phyloP scores from a whole-genome alignment of 805 yeast genomes.

The Metschnikowia proteae region DNA sequence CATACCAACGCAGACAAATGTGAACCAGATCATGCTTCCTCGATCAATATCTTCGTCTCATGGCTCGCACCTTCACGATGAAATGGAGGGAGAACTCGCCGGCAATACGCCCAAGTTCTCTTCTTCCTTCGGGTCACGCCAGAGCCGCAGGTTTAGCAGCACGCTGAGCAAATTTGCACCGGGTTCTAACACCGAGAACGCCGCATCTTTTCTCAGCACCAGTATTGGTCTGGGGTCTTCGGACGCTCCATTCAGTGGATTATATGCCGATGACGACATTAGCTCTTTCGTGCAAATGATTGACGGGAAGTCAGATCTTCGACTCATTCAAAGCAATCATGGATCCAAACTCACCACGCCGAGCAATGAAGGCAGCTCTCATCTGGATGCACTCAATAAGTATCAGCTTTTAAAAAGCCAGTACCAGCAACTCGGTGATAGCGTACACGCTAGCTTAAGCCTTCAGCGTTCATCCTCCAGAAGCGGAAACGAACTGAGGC shows the following conservation, averaged over 20 bases:
- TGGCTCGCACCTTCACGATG: conserved; percentile 34
- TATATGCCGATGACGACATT: conserved; percentile 54
- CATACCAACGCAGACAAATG: conserved; percentile 22
- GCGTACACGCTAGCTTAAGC: conserved; percentile 48
- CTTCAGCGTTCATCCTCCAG: conserved; percentile 22
- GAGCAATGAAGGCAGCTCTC: conserved; percentile 19
- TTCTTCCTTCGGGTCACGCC: conserved; percentile 69
- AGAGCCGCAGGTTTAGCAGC: conserved; percentile 46
- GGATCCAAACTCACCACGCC: conserved; percentile 15
- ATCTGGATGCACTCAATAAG: conserved; percentile 45
- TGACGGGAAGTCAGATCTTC: conserved; percentile 58
- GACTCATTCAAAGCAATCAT: conserved; percentile 25
- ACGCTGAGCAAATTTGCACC: conserved; percentile 17
- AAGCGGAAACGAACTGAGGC: conserved; percentile 5
- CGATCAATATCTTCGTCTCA: conserved; percentile 39
- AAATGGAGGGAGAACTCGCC: conserved; percentile 24
- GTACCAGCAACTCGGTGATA: conserved; percentile 54
- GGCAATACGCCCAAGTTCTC: conserved; percentile 57
- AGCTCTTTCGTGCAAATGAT: conserved; percentile 69
- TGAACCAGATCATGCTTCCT: conserved; percentile 24
- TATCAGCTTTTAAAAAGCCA: conserved; percentile 51
- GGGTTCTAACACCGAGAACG: conserved; percentile 21
- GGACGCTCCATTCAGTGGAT: conserved; percentile 37
- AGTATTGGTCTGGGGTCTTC: conserved; percentile 36
- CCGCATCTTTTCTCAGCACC: conserved; percentile 27